phyloP scores from a whole-genome alignment of 1,284 basidiomycete genomes.

The Peniophora sp. region DNA sequence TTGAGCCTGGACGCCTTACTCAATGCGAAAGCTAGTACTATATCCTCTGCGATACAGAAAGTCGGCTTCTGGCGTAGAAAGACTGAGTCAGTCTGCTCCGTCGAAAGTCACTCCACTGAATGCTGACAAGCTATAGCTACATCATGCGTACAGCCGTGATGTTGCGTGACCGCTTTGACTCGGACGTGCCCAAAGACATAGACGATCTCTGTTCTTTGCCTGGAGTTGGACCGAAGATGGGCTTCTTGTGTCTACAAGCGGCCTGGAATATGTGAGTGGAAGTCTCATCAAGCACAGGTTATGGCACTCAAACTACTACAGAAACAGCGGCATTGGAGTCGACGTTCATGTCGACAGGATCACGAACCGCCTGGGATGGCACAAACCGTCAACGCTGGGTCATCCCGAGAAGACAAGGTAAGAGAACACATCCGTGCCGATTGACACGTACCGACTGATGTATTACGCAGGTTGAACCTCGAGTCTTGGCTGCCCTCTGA shows the following conservation, averaged over 20 bases:
- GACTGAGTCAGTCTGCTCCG: conserved; percentile 46
- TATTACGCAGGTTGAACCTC: conserved; percentile 58
- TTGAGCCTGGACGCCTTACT: conserved; percentile 72
- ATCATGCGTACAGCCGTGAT: conserved; percentile 66
- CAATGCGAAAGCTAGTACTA: conserved; percentile 49
- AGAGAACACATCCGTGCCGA: neutral
- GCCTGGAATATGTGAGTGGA: conserved; percentile 74
- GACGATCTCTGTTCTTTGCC: conserved; percentile 79
- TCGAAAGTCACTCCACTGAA: neutral
- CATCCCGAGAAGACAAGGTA: conserved; percentile 85
- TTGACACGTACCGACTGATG: neutral
- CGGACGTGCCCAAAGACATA: conserved; percentile 81
- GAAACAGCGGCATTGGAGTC: conserved; percentile 92
- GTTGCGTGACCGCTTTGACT: conserved; percentile 63
- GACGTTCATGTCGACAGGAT: conserved; percentile 96
- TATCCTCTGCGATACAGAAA: conserved; percentile 76
- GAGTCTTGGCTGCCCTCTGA: conserved; percentile 87
- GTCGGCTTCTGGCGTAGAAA: conserved; percentile 93
- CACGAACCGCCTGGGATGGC: conserved; percentile 90
- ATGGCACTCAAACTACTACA: conserved; percentile 20
- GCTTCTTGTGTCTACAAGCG: conserved; percentile 74
- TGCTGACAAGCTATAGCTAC: conserved; percentile 36
- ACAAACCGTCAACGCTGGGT: conserved; percentile 69
- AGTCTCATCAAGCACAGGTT: neutral
- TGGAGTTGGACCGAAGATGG: conserved; percentile 93